Percentiles rank a stretch among this genome's conserved stretches.
phyloP scores from a whole-genome alignment of 2,329 filamentous ascomycete genomes.

The Diaporthe aspalathi region DNA sequence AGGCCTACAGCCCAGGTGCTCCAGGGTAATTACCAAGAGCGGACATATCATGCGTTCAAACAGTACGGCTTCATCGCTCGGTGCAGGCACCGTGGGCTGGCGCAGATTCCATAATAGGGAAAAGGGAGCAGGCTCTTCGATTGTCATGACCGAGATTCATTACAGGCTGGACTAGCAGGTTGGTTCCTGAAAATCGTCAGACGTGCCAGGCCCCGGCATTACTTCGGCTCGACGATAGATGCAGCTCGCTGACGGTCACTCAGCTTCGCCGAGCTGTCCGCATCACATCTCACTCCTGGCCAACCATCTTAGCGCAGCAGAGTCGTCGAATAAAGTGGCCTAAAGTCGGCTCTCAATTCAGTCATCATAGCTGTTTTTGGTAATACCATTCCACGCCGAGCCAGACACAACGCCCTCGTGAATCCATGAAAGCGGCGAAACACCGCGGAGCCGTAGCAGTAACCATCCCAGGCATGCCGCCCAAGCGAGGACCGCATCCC shows the following conservation, averaged over 20 bases:
- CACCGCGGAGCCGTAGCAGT: constrained; percentile 27
- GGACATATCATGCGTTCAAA: too few species aligned
- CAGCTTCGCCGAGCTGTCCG: neutral
- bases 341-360: constrained; percentile 40
- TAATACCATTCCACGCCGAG: constrained; percentile 43
- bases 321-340: constrained; percentile 22
- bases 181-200: constrained; percentile 2
- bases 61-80: too few species aligned
- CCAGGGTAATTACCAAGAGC: too few species aligned
- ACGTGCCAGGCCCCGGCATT: neutral
- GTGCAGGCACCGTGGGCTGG: too few species aligned
- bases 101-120: too few species aligned
- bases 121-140: too few species aligned
- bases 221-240: neutral
- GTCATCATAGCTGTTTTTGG: constrained; percentile 43
- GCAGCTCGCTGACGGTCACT: neutral
- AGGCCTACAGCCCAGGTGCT: too few species aligned
- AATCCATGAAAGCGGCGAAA: constrained; percentile 41
- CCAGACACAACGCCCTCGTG: constrained; percentile 52
- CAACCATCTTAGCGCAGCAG: neutral
- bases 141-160: neutral
- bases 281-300: constrained; percentile 9
- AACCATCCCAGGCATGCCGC: constrained; percentile 31
- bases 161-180: neutral
- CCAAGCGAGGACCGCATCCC: constrained; percentile 37